These are phyloP conservation scores for Sphaceloma murrayae DNA, from an alignment of 2,329 filamentous ascomycete genomes.

Conservation along the genomic window DNA sequence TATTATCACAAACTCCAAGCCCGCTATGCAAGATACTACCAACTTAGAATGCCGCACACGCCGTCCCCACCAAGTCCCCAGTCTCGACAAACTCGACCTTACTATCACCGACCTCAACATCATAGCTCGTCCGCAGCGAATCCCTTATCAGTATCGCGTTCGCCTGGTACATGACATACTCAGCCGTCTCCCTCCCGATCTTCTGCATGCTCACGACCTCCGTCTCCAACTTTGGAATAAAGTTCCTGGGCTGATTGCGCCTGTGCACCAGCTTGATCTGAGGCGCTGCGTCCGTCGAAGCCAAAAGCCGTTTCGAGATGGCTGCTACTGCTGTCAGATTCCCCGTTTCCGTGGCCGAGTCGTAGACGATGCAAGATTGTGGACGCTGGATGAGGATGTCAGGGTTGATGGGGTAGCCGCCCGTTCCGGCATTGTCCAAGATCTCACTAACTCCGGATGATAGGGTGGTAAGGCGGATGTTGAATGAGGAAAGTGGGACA, in stretches of 20 bases:
- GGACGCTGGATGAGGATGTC: conserved; percentile 4
- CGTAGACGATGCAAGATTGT: conserved; percentile 4
- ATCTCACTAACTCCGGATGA: background rate
- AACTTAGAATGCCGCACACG: background rate
- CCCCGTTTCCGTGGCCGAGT: background rate
- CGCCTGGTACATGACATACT: conserved; percentile 1
- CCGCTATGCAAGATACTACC: background rate
- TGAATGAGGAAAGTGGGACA: background rate
- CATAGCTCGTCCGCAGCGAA: background rate
- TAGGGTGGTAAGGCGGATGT: conserved; percentile 2
- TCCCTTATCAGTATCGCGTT: background rate
- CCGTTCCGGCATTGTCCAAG: conserved; percentile 8
- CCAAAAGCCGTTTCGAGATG: background rate
- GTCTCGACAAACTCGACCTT: conserved; percentile 1
- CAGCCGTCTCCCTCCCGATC: conserved; percentile 2
- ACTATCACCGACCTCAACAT: background rate
- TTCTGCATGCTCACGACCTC: conserved; percentile 1
- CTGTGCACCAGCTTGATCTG: background rate
- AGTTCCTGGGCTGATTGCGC: background rate
- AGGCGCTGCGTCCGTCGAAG: background rate
- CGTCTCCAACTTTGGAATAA: background rate
- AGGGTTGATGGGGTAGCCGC: conserved; percentile 8
- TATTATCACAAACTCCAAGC: no score
- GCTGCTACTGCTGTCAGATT: background rate
- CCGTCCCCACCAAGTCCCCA: background rate